Evolutionary conservation across 352 stramenopile species (phyloP).

Genomic region (Globisporangium lucens): DNA sequence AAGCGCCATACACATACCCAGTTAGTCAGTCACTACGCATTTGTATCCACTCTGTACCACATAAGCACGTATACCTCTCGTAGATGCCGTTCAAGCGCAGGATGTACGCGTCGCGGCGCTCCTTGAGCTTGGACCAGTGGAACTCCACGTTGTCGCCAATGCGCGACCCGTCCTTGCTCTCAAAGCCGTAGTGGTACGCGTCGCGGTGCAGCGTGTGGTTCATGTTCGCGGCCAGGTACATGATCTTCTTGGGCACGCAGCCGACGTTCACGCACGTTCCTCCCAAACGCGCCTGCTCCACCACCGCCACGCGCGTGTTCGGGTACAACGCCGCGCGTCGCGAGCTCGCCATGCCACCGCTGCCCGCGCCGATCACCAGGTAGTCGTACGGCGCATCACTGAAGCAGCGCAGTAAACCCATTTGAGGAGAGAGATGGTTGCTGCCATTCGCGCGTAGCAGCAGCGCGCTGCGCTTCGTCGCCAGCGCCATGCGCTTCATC

Average conservation of each 20-base stretch:
- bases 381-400: conserved; percentile 67
- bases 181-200: conserved; percentile 56
- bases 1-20: neutral
- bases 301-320: conserved; percentile 93
- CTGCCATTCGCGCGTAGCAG: neutral
- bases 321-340: conserved; percentile 80
- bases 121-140: conserved; percentile 92
- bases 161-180: conserved; percentile 32
- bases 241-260: conserved; percentile 99
- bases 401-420: conserved; percentile 7
- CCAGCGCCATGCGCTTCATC: neutral
- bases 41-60: neutral
- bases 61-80: conserved; percentile 34
- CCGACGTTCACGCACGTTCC: conserved; percentile 99
- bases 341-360: conserved; percentile 91
- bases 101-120: conserved; percentile 94
- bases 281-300: conserved; percentile 89
- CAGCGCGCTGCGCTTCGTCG: neutral
- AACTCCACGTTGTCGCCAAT: conserved; percentile 53
- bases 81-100: conserved; percentile 97
- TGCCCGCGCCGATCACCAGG: conserved; percentile 90
- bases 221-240: conserved; percentile 85
- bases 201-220: conserved; percentile 54
- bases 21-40: neutral
- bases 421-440: neutral